Conservation (phyloP, 345 rosid species). For the Euphorbia peplus region DNA sequence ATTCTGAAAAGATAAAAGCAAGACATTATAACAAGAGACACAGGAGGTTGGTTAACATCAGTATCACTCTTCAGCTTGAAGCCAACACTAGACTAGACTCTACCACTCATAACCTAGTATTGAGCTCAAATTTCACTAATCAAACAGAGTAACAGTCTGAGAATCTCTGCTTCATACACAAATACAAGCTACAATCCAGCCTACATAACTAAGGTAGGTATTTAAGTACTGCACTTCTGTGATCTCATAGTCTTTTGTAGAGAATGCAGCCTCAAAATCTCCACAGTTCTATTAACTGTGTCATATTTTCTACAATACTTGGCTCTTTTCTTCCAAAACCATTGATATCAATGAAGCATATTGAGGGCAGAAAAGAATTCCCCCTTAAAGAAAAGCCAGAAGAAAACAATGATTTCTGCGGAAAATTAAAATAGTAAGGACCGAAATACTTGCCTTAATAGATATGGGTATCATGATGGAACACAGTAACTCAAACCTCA, state of each 20-base stretch:
- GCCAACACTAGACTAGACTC: background rate
- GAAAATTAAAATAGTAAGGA: conserved; percentile 7
- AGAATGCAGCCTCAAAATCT: background rate
- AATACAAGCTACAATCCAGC: background rate
- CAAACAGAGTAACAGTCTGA: background rate
- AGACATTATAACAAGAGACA: background rate
- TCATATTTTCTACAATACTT: background rate
- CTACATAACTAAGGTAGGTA: background rate
- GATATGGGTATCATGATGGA: conserved; percentile 99
- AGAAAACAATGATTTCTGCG: background rate
- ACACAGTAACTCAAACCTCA: conserved; percentile 96
- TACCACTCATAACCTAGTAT: background rate
- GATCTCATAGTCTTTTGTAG: background rate
- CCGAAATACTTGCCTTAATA: conserved; percentile 56
- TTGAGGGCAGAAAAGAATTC: background rate
- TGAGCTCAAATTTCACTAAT: background rate
- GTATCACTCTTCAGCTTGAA: background rate
- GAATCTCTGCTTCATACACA: background rate
- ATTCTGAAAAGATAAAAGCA: background rate
- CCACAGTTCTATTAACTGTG: background rate
- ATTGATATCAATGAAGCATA: background rate
- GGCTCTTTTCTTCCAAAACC: conserved; percentile 7
- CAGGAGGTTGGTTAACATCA: background rate
- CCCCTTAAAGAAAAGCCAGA: background rate
- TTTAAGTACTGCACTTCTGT: background rate